These are phyloP conservation scores for Fusarium graminum DNA, from an alignment of 2,329 filamentous ascomycete species.

Conservation along the genomic window DNA sequence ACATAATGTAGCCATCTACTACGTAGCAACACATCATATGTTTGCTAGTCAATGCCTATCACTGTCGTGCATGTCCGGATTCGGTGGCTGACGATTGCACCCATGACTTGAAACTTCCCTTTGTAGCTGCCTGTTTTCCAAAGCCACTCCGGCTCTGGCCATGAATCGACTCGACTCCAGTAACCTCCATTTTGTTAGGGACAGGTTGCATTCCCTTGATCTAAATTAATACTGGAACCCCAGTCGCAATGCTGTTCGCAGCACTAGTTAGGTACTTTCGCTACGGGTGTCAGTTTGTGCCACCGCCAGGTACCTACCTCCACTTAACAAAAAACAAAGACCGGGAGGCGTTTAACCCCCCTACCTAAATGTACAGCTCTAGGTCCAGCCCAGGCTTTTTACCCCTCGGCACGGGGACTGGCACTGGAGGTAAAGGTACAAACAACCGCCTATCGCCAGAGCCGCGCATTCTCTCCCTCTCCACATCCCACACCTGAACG, in stretches of 20 bases:
- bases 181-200: slow-evolving; percentile 39
- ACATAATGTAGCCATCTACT: slow-evolving; percentile 13
- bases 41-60: slow-evolving; percentile 19
- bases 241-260: slow-evolving; percentile 24
- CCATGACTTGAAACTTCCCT: slow-evolving; percentile 21
- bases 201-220: slow-evolving; percentile 49
- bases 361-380: slow-evolving; percentile 29
- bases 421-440: slow-evolving; percentile 39
- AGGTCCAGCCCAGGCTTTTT: slow-evolving; percentile 34
- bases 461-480: slow-evolving; percentile 53
- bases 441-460: slow-evolving; percentile 51
- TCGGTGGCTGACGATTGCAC: slow-evolving; percentile 27
- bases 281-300: slow-evolving; percentile 38
- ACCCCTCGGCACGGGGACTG: slow-evolving; percentile 48
- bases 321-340: slow-evolving; percentile 19
- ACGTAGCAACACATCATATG: slow-evolving; percentile 16
- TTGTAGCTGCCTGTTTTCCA: slow-evolving; percentile 41
- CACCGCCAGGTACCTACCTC: slow-evolving; percentile 26
- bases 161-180: slow-evolving; percentile 34
- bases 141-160: slow-evolving; percentile 22
- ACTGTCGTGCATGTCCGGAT: slow-evolving; percentile 30
- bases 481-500: slow-evolving; percentile 51
- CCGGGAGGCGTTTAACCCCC: slow-evolving; percentile 27
- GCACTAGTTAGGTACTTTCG: slow-evolving; percentile 9
- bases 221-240: slow-evolving; percentile 33